Evolutionary conservation across 2,329 filamentous ascomycete genomes (phyloP), one percentile per base, ranked within the genome.

Genomic region (Beauveria varroae): DNA sequence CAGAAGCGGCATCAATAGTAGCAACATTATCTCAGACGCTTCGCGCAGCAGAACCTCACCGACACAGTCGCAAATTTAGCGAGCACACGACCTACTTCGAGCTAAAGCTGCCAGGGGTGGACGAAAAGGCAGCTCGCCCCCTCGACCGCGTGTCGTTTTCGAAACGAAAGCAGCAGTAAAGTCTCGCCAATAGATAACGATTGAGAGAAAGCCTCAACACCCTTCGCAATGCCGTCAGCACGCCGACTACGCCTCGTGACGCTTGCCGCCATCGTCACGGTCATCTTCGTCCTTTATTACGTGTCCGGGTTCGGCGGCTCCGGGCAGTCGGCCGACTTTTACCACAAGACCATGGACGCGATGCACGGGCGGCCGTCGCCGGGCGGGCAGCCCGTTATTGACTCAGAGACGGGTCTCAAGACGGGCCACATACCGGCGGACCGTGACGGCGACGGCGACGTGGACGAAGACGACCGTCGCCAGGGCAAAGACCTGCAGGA

Each of bases 251-350:
- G 87, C 70, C 77, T 88, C 67, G 76, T 91, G 61, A 77, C 84
- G 65, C 78, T 93, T 68, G 78, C 87, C 61, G 79, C 86, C 61
- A 67, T 92, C 66, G 79, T 86, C 65, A 78, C 83, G 63, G 74
- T 93, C 63, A 75, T 93, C 66, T 80, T 87, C 51, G 76, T 88
- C 60, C 78, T 96, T 67, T 91, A 93, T 78, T 87, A 91, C 71
- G 88, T 87, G 22, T 82, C 81, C n/a, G 81, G 80, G 54, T 76
- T 83, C 57, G 79, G 41, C 47, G 12, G 53, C 37, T n/a, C 7
- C 81, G 55, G 78, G 79, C 40, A 73, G 76, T 57, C 60, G 63
- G 77, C 77, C 53, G 83, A 84, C 67, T 87, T 87, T 66, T 86
- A 86, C 74, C 75, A 79, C 64, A 84, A 81, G 73, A 87, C 85